Evolutionary conservation across 305 asterid genomes (phyloP), one percentile per base, ranked within the genome.

Genomic region (Fraxinus greggii): DNA sequence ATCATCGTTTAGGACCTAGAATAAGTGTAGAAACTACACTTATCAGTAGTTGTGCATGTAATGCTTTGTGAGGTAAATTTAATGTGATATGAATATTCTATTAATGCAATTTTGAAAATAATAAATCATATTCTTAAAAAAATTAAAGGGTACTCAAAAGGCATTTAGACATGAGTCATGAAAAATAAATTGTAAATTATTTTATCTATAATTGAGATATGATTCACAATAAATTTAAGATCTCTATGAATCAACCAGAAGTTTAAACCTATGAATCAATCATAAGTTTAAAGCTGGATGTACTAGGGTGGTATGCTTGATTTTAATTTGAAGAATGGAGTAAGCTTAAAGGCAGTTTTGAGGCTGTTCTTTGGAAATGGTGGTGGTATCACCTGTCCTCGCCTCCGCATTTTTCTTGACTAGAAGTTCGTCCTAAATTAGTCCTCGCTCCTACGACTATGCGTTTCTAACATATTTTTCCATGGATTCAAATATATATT

Each of bases 231-330:
- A 63, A 33, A 63, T 23, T 24, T 10, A 26, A 63, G 54, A 40
- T 24, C 75, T 54, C 23, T 48, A 29, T 67, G 74, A 67, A 28
- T 67, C 63, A 26, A 26, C 61, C 48, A 76, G 8, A 69, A 24
- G 35, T 76, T 40, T 7, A 65, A 24, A 7, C 33, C 72, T 23
- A 26, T 65, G 72, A 65, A 24, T 65, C 61, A 26, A 24, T 70
- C 42, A 65, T 4, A 67, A 17, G 45, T 69, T 42, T 8, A 67
- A 28, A 29, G 74, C 70, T 61, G 28, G 28, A 28, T 26, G 12
- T 67, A 67, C 74, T 32, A 67, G n/a, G 38, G 74, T 28, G 33
- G 36, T 67, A 26, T 67, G 74, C 74, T 67, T 67, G 74, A 67
- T 28, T 28, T 12, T 26, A 26, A 13, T 67, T 67, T 67, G 74